Evolutionary conservation across 306 rosid genomes (phyloP), one percentile per base, ranked within the genome.

Genomic region (Acacia acuminata): DNA sequence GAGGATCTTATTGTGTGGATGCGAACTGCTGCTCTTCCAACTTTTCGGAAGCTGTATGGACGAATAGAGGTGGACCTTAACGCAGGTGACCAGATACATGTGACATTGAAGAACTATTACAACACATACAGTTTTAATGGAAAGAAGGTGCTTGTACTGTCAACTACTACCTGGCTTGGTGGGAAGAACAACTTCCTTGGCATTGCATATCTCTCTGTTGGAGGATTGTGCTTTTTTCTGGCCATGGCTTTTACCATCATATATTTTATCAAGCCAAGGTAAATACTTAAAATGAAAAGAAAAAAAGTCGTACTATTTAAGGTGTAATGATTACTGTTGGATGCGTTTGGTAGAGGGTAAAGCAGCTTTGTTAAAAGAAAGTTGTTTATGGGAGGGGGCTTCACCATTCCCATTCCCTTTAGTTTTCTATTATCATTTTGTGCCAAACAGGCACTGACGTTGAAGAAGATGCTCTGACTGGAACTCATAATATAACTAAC

Each of bases 221-320:
- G 98, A 22, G 98, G 98, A 77, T 44, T 95, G 83, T 90, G 98
- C 91, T 92, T 96, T 90, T 90, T 96, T 77, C 80, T 96, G 91
- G 86, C 97, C 27, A 80, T 92, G 94, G 84, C 83, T 72, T 96
- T 96, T 85, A 84, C 94, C 30, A 56, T 93, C 68, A 90, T 96
- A 34, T 96, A 96, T 86, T 92, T 96, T 34, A 78, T 92, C 77
- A 96, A 93, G 86, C 99, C 99, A 89, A 96, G 99, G 99, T 96
- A 90, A 78, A 55, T 68, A 61, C 61, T 13, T 24, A 15, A 61
- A 30, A 48, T 78, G 58, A 42, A 25, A 3, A 25, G 25, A 10
- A 12, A 25, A 61, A 24, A 61, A 5, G 69, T 27, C 9, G 30
- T 27, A 63, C 19, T 27, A 5, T 25, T 63, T 38, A 63, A 13